phyloP scores from a whole-genome alignment of 2,329 filamentous ascomycete genomes.

The Tricladium varicosporioides region DNA sequence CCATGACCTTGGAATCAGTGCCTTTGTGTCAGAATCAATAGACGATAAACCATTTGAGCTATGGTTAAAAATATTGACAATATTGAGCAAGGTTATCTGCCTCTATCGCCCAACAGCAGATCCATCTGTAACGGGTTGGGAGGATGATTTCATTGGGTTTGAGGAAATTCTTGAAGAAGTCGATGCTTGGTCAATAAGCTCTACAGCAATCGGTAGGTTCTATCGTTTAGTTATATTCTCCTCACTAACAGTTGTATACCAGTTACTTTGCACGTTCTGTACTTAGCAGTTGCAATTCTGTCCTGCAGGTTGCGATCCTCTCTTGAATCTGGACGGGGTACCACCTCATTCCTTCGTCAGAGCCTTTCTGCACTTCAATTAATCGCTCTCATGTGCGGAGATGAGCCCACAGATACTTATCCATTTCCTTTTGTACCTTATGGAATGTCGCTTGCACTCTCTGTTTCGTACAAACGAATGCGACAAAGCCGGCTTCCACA shows the following conservation, averaged over 20 bases:
- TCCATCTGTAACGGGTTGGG: slow-evolving; percentile 2
- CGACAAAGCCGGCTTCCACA: not conserved
- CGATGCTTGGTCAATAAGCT: not conserved
- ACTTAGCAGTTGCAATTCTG: slow-evolving; percentile 3
- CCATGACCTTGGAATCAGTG: slow-evolving; percentile 1
- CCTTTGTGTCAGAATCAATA: not conserved
- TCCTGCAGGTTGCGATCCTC: not conserved
- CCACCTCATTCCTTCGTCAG: slow-evolving; percentile 1
- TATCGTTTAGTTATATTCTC: no score
- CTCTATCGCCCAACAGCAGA: slow-evolving; percentile 2
- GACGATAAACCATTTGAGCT: not conserved
- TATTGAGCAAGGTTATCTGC: slow-evolving; percentile 1
- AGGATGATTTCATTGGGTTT: slow-evolving; percentile 4
- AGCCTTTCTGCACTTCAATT: not conserved
- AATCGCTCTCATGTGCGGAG: slow-evolving; percentile 1
- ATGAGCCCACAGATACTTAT: not conserved
- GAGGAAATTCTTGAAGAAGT: slow-evolving; percentile 1
- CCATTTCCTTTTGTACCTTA: slow-evolving; percentile 4
- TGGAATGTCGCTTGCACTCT: slow-evolving; percentile 7
- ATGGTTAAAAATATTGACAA: slow-evolving; percentile 1
- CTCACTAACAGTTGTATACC: not conserved
- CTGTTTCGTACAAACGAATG: slow-evolving; percentile 4
- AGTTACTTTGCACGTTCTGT: slow-evolving; percentile 2
- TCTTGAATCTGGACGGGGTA: not conserved
- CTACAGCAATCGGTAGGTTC: not conserved